Base-by-base conservation (phyloP, 225 moss, liverwort and hornwort genomes). In the Climacium dendroides region DNA sequence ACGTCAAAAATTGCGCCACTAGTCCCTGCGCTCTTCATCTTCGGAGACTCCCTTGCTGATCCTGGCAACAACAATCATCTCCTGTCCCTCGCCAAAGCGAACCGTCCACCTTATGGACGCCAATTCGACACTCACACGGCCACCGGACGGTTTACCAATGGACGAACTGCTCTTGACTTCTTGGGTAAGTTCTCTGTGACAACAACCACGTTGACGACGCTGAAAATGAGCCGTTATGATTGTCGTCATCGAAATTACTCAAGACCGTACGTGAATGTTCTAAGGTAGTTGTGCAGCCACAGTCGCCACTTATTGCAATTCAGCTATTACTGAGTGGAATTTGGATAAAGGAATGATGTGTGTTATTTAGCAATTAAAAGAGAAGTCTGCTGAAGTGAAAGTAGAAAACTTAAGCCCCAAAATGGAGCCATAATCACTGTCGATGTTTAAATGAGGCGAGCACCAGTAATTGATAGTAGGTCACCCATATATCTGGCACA, bases 41-140 rank as follows among this genome's bases (percentile, higher is more conserved):
- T 96, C 81, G 95, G 95, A 35, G 94, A 95, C 76, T 94, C 94
- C 8, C 91, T 91, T 19, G 93, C 91, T 5, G 95, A 95, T 83
- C 92, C 95, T 11, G 95, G 95, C 41, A 96, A 94, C 82, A 94
- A 95, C 82, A 94, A 94, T 81, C 91, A 95, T 87, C 92, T 95
- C 78, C 80, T 90, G 32, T 91, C 94, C 18, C 52, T 96, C 32
- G 86, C 94, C 74, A 95, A 92, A 91, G 91, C 95, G 10, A 93
- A 96, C 83, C 91, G 71, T 59, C 92, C 94, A 29, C 96, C 95
- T 50, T 95, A 94, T 34, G 96, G 96, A 48, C 90, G 86, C 65
- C 92, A 95, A 63, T 94, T 95, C 74, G 87, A 87, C 50, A 90
- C 95, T 19, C 94, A 92, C 57, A 89, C 81, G 11, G 92, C 94